phyloP scores from a whole-genome alignment of 202 grass and related monocot genomes.

The Cymbopogon flexuosus region DNA sequence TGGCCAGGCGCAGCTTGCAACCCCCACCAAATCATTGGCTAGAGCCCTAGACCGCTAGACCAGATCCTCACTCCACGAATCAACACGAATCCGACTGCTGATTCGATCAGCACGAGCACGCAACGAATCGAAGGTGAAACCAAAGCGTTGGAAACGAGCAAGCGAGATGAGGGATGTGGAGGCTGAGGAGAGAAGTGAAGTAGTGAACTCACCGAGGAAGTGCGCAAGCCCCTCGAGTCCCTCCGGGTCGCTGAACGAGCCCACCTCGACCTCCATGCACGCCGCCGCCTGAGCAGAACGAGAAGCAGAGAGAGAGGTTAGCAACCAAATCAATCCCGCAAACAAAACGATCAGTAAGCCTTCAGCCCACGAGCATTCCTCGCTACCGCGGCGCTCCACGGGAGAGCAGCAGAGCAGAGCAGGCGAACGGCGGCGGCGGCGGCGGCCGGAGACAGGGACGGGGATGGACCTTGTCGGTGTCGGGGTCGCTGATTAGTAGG shows the following conservation, averaged over 20 bases:
- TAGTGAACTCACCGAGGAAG: slow-evolving; percentile 67
- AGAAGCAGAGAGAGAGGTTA: neutral
- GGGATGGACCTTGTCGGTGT: slow-evolving; percentile 68
- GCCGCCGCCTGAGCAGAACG: slow-evolving; percentile 57
- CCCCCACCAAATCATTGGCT: neutral
- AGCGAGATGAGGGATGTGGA: neutral
- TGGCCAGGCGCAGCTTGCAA: slow-evolving; percentile 2
- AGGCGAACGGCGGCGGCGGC: neutral
- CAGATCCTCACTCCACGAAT: slow-evolving; percentile 21
- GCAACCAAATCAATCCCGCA: neutral
- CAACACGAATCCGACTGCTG: neutral
- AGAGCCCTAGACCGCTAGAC: neutral
- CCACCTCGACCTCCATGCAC: slow-evolving; percentile 82
- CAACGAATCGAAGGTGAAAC: slow-evolving; percentile 1
- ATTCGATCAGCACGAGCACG: slow-evolving; percentile 10
- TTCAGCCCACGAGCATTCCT: neutral
- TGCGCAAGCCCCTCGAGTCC: slow-evolving; percentile 88
- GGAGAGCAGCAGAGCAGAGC: neutral
- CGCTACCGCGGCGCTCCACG: neutral
- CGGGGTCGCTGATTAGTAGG: slow-evolving; percentile 80
- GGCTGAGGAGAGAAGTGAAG: neutral
- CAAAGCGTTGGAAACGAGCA: neutral
- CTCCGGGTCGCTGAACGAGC: slow-evolving; percentile 79
- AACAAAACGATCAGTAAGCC: neutral
- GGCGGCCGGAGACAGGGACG: neutral